Base-by-base conservation (phyloP, 305 asterid genomes). In the Solanum hybrid region DNA sequence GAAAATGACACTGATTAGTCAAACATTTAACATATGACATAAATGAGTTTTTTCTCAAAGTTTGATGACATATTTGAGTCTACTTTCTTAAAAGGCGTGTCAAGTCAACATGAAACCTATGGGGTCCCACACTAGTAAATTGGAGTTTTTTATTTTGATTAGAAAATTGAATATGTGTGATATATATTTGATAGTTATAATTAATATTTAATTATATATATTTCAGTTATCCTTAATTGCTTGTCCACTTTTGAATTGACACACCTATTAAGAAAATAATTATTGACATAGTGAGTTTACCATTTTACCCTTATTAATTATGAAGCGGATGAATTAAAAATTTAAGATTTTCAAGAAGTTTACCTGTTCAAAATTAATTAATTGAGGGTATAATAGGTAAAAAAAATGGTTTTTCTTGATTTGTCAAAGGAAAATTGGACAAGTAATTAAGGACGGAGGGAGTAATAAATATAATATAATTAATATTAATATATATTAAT, bases 191-290 rank as follows among this genome's bases (percentile, higher is more conserved):
- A 6, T 56, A 56, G 66, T 6, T 2, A 56, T 17, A 17, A 17
- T 16, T 51, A 6, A 56, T 56, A 51, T 16, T 51, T 51, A 16
- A 51, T 51, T 16, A 51, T 51, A 51, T 2, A 17, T 51, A 51
- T 51, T 51, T 4, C 3, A 3, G 0, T 0, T 1, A 6, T 51
- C 1, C 22, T 4, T 16, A 51, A 51, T 6, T 51, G 3, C 2
- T 51, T 51, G 0, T 6, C n/a, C 9, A 51, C 0, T 16, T 51
- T 51, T 51, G n/a, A 1, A 51, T 51, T 2, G 4, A 16, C 0
- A 51, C n/a, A 51, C 1, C 3, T 51, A 51, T 16, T 51, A 51
- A 1, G 4, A 51, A 51, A 51, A 5, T 0, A 51, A 51, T 51
- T 0, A 16, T 51, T 51, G 22, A 16, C 66, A 16, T 51, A 51